phyloP scores from a whole-genome alignment of 495 filamentous ascomycete species.

The Aspergillus campestris region DNA sequence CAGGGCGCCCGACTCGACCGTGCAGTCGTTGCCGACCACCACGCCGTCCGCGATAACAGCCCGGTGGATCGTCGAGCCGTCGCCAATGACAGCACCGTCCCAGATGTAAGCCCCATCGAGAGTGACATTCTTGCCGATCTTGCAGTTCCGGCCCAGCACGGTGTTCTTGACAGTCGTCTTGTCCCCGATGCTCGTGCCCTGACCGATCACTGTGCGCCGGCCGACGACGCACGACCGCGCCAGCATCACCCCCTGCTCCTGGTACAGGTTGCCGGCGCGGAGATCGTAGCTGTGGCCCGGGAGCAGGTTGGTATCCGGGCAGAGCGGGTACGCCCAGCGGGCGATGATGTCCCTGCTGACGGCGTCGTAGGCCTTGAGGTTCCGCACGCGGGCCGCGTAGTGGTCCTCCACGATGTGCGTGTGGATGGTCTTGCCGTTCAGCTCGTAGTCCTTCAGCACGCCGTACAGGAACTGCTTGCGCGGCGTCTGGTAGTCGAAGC shows the following conservation, averaged over 20 bases:
- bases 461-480: conserved; percentile 83
- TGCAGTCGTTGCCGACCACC: conserved; percentile 60
- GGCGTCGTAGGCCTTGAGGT: conserved; percentile 82
- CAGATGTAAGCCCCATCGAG: conserved; percentile 84
- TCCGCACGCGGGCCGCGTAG: conserved; percentile 75
- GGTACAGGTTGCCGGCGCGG: conserved; percentile 56
- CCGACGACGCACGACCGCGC: conserved; percentile 63
- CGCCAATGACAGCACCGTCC: conserved; percentile 70
- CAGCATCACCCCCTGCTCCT: conserved; percentile 59
- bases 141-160: conserved; percentile 72
- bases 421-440: conserved; percentile 93
- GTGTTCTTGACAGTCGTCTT: conserved; percentile 60
- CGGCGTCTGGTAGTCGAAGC: conserved; percentile 90
- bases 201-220: conserved; percentile 64
- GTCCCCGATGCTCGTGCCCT: conserved; percentile 65
- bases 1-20: conserved; percentile 61
- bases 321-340: conserved; percentile 88
- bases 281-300: conserved; percentile 66
- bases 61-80: conserved; percentile 57
- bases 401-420: conserved; percentile 72
- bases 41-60: conserved; percentile 69
- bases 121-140: conserved; percentile 73
- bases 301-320: conserved; percentile 80
- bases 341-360: conserved; percentile 81
- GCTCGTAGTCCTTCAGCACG: conserved; percentile 90